Evolutionary conservation across 257 asterid species (phyloP), one percentile per base, ranked within the genome.

Genomic region (Fraxinus pennsylvanica): DNA sequence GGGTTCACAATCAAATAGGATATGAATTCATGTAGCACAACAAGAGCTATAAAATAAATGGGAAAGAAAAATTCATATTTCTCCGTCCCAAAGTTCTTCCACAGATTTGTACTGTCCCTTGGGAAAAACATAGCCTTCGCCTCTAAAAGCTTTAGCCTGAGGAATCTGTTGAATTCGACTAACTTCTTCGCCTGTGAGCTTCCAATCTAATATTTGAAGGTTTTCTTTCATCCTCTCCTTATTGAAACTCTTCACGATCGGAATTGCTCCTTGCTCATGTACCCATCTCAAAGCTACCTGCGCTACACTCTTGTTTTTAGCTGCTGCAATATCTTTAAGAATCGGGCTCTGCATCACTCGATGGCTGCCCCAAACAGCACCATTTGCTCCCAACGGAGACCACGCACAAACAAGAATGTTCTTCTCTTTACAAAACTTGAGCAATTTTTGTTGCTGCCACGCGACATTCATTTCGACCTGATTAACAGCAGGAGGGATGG

Each of bases 321-420:
- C 70, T 25, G 69, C 71, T 25, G 92, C 89, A 80, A 89, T 86
- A 19, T 74, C 68, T 36, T 84, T 74, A 1, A 90, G 86, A 21
- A 84, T 4, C 27, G 83, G 79, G 69, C 76, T 83, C 45, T 86
- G 76, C 90, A 88, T 83, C 1, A 90, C 89, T 50, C 67, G 75
- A 13, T 25, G 71, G 19, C 73, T 15, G 22, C 94, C 92, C 92
- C 92, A 88, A 0, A 57, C 8, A 3, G 74, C 79, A 14, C 91
- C 92, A 30, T 83, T 80, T 12, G 86, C 82, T 63, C 87, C 91
- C 43, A 90, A 86, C 0, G 95, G 95, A 73, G 92, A 87, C 88
- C 89, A 90, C 8, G 90, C 95, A 39, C 85, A 57, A 1, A 90
- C 80, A 17, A 71, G 79, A 66, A 90, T 83, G 19, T 76, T 75